A percentile compares a stretch with the other conserved stretches of the same genome.
phyloP scores from a whole-genome alignment of 495 filamentous ascomycete species.

The Entonaema liquescens region DNA sequence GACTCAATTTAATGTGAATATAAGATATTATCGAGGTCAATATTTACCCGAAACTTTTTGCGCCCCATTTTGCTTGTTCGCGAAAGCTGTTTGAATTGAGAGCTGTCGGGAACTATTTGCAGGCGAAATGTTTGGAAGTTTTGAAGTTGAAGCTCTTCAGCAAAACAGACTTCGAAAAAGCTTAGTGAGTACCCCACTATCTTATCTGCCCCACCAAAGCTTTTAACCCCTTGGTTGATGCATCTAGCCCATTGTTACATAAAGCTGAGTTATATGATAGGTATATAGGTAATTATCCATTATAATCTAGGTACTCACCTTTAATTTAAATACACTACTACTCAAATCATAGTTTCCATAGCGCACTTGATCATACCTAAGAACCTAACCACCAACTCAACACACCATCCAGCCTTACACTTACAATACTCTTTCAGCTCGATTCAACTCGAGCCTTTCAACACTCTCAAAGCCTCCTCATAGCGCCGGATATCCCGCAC shows the following conservation, averaged over 20 bases:
- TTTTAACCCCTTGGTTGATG: constrained; percentile 1
- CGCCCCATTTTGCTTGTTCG: constrained; percentile 43
- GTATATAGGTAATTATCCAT: neutral
- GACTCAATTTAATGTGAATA: constrained; percentile 10
- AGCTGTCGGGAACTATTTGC: neutral
- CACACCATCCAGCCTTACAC: neutral
- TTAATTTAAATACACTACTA: too few relatives aligned
- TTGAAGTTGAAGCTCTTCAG: constrained; percentile 14
- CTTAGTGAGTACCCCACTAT: constrained; percentile 25
- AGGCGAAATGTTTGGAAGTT: constrained; percentile 25
- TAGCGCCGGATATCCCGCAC: constrained; percentile 39
- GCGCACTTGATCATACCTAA: too few relatives aligned
- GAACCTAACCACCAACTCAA: too few relatives aligned
- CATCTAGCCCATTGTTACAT: constrained; percentile 12
- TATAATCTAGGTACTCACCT: too few relatives aligned
- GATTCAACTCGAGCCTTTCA: constrained; percentile 28
- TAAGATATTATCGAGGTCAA: neutral
- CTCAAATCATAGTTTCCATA: too few relatives aligned
- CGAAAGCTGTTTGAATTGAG: constrained; percentile 4
- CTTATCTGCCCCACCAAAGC: constrained; percentile 25
- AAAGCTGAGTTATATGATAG: neutral
- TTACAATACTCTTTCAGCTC: neutral
- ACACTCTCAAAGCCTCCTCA: constrained; percentile 40
- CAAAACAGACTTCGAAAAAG: neutral
- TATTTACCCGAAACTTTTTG: constrained; percentile 42